Evolutionary conservation across 2,329 filamentous ascomycete species (phyloP), one percentile per base, ranked within the genome.

Genomic region (Leptographium galeiforme): DNA sequence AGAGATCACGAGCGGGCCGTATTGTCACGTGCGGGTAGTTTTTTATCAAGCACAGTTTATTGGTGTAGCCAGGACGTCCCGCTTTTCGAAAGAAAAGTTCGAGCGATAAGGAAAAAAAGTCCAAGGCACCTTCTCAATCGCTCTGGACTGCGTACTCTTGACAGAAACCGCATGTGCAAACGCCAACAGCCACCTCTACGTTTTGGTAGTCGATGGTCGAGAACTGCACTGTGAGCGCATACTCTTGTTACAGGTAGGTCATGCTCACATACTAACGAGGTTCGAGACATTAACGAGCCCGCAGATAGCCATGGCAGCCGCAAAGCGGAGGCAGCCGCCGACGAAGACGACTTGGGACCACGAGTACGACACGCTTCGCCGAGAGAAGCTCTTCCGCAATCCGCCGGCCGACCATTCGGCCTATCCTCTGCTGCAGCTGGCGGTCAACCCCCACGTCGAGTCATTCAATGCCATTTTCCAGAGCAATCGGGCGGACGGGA

Each of bases 361-460:
- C 67, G 79, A 89, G 62, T 97, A 87, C 71, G 79, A 96, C 67
- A 94, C 88, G 5, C 71, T 90, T 56, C 83, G 88, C 56, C 85
- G 91, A 63, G 88, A 98, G 64, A 78, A 87, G 51, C 85, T 98
- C 25, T 98, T 98, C 68, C 78, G 81, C 63, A 84, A 94, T 60
- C 91, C 93, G 18, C 91, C 93, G 0, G 85, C 80, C 63, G 90
- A 97, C 66, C 85, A 81, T 61, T 86, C 86, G 11, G 89, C 91
- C 55, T 97, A 95, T 64, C 93, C 93, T 14, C 79, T 86, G 25
- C 80, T 98, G 48, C 85, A 90, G 62, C 79, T 79, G 57, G 87
- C 91, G n/a, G 83, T 97, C 56, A 78, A 87, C 59, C 93, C 93
- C 50, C 93, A 98, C 68, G 85, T 97, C 62, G 84, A 96, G 63